Conservation (phyloP, 73 alveolate species). For the Paraurostyla sp. region DNA sequence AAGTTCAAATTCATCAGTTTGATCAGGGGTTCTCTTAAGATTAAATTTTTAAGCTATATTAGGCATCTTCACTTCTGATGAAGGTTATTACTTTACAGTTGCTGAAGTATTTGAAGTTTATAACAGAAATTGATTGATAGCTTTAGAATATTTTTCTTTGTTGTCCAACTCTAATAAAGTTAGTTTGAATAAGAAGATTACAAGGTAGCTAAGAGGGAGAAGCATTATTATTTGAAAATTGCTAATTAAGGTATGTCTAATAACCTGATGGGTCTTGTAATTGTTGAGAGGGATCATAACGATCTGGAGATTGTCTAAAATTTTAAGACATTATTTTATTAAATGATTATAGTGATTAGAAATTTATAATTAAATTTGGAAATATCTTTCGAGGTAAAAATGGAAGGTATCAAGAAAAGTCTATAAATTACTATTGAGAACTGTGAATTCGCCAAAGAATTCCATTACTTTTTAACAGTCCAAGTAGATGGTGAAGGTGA, state of each 20-base stretch:
- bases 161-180: too few species aligned
- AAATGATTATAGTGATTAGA: not conserved
- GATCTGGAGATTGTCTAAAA: too few species aligned
- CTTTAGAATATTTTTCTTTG: too few species aligned
- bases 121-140: too few species aligned
- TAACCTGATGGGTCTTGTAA: too few species aligned
- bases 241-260: too few species aligned
- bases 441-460: slow-evolving; percentile 97
- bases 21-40: not conserved
- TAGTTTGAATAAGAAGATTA: too few species aligned
- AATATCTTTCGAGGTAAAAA: not conserved
- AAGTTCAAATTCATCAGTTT: slow-evolving; percentile 17
- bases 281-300: too few species aligned
- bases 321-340: not conserved
- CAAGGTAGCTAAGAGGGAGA: too few species aligned
- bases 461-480: slow-evolving; percentile 97
- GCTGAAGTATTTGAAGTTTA: too few species aligned
- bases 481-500: slow-evolving; percentile 98
- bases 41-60: slow-evolving; percentile 6
- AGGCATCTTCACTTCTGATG: slow-evolving; percentile 39
- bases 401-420: slow-evolving; percentile 86
- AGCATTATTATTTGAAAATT: too few species aligned
- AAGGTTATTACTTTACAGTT: too few species aligned
- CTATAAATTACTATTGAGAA: slow-evolving; percentile 88
- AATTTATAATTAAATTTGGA: not conserved